These are phyloP conservation scores for Poa pratensis DNA, from an alignment of 176 grass and related monocot species.

Conservation along the genomic window DNA sequence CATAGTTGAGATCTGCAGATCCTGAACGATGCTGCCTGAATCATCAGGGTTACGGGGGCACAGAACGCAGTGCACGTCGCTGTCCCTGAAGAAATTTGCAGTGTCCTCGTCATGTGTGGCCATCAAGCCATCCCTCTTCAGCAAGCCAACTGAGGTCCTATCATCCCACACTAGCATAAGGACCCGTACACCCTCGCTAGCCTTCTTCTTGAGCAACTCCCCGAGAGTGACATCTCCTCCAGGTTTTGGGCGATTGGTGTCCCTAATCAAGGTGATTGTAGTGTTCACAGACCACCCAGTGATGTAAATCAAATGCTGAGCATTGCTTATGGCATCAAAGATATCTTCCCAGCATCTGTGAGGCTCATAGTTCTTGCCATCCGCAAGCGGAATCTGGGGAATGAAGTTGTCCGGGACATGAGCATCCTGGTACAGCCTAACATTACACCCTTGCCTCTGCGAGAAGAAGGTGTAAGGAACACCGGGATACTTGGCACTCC, in stretches of 20 bases:
- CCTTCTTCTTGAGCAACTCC: slow-evolving; percentile 72
- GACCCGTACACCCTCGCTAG: slow-evolving; percentile 64
- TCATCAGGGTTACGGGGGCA: slow-evolving; percentile 72
- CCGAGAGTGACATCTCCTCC: slow-evolving; percentile 65
- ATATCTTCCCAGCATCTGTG: slow-evolving; percentile 73
- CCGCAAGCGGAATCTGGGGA: slow-evolving; percentile 63
- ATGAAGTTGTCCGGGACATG: slow-evolving; percentile 70
- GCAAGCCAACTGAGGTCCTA: slow-evolving; percentile 58
- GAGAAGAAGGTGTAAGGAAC: slow-evolving; percentile 75
- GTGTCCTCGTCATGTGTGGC: slow-evolving; percentile 70
- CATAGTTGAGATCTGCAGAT: slow-evolving; percentile 67
- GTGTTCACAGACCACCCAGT: slow-evolving; percentile 67
- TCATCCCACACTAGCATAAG: slow-evolving; percentile 71
- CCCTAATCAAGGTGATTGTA: slow-evolving; percentile 60
- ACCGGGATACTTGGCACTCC: slow-evolving; percentile 60
- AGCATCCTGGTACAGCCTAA: slow-evolving; percentile 61
- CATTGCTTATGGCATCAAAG: slow-evolving; percentile 65
- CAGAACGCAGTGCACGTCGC: slow-evolving; percentile 50
- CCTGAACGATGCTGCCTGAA: slow-evolving; percentile 63
- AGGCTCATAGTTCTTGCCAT: slow-evolving; percentile 61
- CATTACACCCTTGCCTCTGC: slow-evolving; percentile 63
- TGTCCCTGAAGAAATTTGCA: slow-evolving; percentile 52
- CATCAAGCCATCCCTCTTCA: slow-evolving; percentile 68
- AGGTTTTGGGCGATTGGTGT: slow-evolving; percentile 59
- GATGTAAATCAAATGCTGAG: slow-evolving; percentile 70